phyloP scores from a whole-genome alignment of 2,329 filamentous ascomycete species.

The Huntiella moniliformis region DNA sequence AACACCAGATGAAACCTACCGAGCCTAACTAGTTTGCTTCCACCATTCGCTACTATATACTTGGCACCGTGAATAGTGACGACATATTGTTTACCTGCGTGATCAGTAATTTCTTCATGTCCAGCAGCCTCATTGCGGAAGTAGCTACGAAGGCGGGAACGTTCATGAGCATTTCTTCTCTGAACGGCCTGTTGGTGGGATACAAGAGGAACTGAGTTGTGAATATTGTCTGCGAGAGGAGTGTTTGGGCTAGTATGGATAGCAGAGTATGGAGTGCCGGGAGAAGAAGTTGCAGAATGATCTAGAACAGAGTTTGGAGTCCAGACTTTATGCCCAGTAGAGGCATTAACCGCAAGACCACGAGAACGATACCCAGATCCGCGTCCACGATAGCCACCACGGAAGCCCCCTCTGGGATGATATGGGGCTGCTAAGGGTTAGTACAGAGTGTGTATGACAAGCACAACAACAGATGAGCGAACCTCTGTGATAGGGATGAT shows the following conservation, averaged over 20 bases:
- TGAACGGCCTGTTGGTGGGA: neutral
- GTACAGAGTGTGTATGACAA: neutral
- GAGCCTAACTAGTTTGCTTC: conserved; percentile 63
- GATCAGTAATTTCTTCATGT: neutral
- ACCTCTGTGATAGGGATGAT: conserved; percentile 20
- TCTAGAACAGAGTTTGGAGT: conserved; percentile 11
- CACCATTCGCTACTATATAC: conserved; percentile 55
- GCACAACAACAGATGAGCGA: conserved; percentile 14
- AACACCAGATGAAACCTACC: conserved; percentile 33
- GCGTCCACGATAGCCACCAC: conserved; percentile 18
- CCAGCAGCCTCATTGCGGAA: conserved; percentile 1
- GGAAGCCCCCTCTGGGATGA: conserved; percentile 14
- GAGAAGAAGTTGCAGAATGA: conserved; percentile 16
- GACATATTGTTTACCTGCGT: conserved; percentile 8
- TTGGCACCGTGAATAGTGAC: conserved; percentile 44
- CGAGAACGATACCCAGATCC: conserved; percentile 13
- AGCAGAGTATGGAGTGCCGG: conserved; percentile 33
- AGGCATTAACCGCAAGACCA: conserved; percentile 16
- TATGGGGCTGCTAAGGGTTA: neutral
- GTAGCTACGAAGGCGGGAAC: conserved; percentile 5
- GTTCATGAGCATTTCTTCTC: conserved; percentile 4
- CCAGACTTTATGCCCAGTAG: conserved; percentile 14
- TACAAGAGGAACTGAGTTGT: conserved; percentile 24
- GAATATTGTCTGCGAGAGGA: conserved; percentile 63
- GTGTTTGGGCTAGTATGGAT: conserved; percentile 57